A percentile compares a stretch with the other conserved stretches of the same genome.
Conservation (phyloP, 1,284 basidiomycete genomes). For the Leccinum griseonigrum region DNA sequence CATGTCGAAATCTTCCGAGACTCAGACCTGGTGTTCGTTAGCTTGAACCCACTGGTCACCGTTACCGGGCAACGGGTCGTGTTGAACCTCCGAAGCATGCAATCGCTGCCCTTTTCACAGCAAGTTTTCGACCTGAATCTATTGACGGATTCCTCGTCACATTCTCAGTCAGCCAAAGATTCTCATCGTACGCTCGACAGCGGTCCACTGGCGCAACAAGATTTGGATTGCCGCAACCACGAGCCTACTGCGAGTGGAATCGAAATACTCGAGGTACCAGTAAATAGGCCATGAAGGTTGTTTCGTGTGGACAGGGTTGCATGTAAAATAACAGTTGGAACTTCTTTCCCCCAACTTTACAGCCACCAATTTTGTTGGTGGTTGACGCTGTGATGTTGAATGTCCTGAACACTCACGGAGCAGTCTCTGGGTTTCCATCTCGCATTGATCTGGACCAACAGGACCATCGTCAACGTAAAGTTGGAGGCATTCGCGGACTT, state of each 20-base stretch:
- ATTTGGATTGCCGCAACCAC: background rate
- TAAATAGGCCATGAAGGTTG: background rate
- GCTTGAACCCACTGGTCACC: background rate
- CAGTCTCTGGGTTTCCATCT: no score
- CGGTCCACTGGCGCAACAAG: background rate
- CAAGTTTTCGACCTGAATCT: background rate
- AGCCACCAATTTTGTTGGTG: no score
- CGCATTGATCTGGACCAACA: no score
- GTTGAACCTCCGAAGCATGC: background rate
- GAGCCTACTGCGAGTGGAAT: background rate
- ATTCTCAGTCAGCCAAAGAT: background rate
- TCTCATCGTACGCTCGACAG: background rate
- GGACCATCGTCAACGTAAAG: no score
- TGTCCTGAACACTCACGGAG: no score
- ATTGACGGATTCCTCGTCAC: background rate
- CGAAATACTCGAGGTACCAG: background rate
- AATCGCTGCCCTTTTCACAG: background rate
- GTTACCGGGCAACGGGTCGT: background rate
- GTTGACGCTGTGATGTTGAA: no score
- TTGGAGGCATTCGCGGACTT: no score
- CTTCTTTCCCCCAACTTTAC: no score
- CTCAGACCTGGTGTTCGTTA: background rate
- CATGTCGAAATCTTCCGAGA: background rate
- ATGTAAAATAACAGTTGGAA: no score
- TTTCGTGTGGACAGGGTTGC: background rate